Conservation (phyloP, 2,329 filamentous ascomycete genomes). For the Paradendryphiella salina region DNA sequence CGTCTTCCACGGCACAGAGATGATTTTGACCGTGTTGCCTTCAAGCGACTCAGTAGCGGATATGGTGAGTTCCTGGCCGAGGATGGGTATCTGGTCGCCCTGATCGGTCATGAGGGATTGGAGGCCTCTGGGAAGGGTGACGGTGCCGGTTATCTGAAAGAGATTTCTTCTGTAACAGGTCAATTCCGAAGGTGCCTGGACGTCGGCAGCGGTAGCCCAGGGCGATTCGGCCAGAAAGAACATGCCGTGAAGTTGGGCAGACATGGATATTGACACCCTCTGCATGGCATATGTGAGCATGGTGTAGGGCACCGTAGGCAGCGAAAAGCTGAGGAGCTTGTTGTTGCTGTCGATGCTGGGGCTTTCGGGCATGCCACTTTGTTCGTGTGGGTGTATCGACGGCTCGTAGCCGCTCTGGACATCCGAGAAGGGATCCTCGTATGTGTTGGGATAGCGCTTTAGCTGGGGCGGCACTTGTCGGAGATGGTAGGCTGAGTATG, state of each 20-base stretch:
- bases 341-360: slow-evolving; percentile 67
- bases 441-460: slow-evolving; percentile 56
- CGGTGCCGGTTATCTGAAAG: slow-evolving; percentile 91
- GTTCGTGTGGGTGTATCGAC: slow-evolving; percentile 51
- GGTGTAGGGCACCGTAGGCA: slow-evolving; percentile 57
- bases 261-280: slow-evolving; percentile 67
- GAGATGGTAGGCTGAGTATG: slow-evolving; percentile 51
- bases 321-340: slow-evolving; percentile 57
- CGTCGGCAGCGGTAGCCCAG: slow-evolving; percentile 61
- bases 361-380: slow-evolving; percentile 52
- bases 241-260: slow-evolving; percentile 82
- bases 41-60: slow-evolving; percentile 95
- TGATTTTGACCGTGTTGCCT: slow-evolving; percentile 86
- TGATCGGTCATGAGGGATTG: slow-evolving; percentile 81
- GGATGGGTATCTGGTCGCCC: slow-evolving; percentile 80
- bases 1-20: slow-evolving; percentile 98
- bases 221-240: slow-evolving; percentile 85
- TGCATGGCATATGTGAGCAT: slow-evolving; percentile 66
- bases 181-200: slow-evolving; percentile 68
- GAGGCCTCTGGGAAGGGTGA: slow-evolving; percentile 76
- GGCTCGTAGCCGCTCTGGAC: slow-evolving; percentile 55
- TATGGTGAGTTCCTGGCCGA: slow-evolving; percentile 81
- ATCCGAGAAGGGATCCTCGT: slow-evolving; percentile 57
- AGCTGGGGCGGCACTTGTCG: slow-evolving; percentile 47
- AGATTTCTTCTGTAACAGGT: slow-evolving; percentile 95